Percentiles rank a stretch among this genome's conserved stretches.
Conservation (phyloP, 352 stramenopile genomes). For the Globisporangium recalcitrans region DNA sequence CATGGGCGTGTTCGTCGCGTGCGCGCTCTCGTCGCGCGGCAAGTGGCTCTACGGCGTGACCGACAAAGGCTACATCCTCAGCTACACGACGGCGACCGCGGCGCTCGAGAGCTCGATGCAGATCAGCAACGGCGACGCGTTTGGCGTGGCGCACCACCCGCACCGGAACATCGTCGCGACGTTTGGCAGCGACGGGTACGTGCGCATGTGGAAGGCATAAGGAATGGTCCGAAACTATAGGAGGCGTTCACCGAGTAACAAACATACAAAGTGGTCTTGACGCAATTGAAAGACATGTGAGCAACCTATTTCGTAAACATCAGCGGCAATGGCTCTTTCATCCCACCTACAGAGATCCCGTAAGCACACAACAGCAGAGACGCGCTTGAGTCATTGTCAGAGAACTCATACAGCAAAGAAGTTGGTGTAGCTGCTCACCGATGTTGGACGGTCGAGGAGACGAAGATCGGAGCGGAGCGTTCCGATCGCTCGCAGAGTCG, state of each 20-base stretch:
- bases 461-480: slow-evolving; percentile 1
- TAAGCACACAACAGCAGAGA: not conserved
- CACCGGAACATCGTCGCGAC: slow-evolving; percentile 88
- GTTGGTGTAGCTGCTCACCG: not conserved
- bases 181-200: slow-evolving; percentile 81
- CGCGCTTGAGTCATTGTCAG: not conserved
- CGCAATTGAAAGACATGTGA: not conserved
- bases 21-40: slow-evolving; percentile 65
- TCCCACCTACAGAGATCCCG: not conserved
- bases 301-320: slow-evolving; percentile 15
- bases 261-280: not conserved
- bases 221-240: too few species aligned
- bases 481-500: not conserved
- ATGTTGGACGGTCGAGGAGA: slow-evolving; percentile 4
- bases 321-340: slow-evolving; percentile 17
- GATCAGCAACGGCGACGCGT: slow-evolving; percentile 74
- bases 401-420: not conserved
- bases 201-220: slow-evolving; percentile 80
- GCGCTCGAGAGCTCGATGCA: slow-evolving; percentile 72
- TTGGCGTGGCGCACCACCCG: slow-evolving; percentile 83
- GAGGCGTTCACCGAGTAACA: too few species aligned
- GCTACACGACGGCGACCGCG: slow-evolving; percentile 51
- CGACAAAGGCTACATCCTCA: slow-evolving; percentile 79
- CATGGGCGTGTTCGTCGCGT: slow-evolving; percentile 85
- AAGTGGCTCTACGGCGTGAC: slow-evolving; percentile 87